phyloP scores from a whole-genome alignment of 139 green algal species.

The Tetradesmus obliquus region DNA sequence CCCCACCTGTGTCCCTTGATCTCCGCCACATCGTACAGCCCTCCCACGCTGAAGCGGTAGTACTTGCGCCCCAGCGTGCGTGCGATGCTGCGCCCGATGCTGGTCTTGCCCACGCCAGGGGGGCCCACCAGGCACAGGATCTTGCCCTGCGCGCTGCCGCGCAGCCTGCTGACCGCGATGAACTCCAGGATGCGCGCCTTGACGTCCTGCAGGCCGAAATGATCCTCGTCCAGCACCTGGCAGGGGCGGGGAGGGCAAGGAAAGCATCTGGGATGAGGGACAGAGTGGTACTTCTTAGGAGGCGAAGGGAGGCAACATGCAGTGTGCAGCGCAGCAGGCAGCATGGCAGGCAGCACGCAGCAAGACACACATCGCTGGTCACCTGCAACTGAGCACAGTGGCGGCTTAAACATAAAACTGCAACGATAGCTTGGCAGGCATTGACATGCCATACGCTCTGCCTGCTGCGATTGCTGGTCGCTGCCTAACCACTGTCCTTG shows the following conservation, averaged over 20 bases:
- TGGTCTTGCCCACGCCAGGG: conserved; percentile 96
- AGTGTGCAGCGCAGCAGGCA: not conserved
- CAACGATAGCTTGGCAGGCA: too few species aligned
- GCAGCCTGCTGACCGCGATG: conserved; percentile 92
- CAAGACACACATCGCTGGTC: not conserved
- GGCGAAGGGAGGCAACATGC: not conserved
- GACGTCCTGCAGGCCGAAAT: conserved; percentile 96
- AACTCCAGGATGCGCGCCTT: conserved; percentile 99
- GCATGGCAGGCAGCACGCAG: not conserved
- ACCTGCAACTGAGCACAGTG: too few species aligned
- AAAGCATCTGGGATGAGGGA: not conserved
- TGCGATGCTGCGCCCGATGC: conserved; percentile 90
- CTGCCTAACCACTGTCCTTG: too few species aligned
- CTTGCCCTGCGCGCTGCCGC: conserved; percentile 91
- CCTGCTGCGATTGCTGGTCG: too few species aligned
- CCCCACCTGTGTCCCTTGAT: conserved; percentile 91
- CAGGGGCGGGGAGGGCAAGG: not conserved
- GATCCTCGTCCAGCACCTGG: conserved; percentile 92
- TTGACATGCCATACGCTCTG: too few species aligned
- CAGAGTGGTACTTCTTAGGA: not conserved
- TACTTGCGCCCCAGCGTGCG: conserved; percentile 87
- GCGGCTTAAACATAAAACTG: too few species aligned
- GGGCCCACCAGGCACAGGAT: conserved; percentile 96
- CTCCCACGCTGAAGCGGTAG: conserved; percentile 94
- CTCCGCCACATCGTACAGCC: conserved; percentile 95